These are phyloP conservation scores for Pleurozium schreberi DNA, from an alignment of 225 moss, liverwort and hornwort genomes.

Conservation along the genomic window DNA sequence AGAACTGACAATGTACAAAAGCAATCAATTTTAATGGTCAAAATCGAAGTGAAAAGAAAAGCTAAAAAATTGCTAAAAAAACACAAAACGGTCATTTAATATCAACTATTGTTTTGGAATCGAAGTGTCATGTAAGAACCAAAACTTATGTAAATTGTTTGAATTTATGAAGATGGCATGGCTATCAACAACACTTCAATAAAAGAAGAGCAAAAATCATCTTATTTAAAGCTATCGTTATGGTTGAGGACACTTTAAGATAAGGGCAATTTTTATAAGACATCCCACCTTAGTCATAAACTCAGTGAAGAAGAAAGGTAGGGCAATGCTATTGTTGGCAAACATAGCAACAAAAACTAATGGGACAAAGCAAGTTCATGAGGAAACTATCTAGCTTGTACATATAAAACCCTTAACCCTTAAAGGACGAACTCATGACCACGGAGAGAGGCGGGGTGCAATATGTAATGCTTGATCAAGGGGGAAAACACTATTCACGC, in stretches of 20 bases:
- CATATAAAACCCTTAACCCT: neutral
- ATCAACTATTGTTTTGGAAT: neutral
- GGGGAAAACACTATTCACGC: too few species aligned
- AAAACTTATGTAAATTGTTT: neutral
- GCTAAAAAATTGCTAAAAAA: too few species aligned
- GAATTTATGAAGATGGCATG: neutral
- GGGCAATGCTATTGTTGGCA: neutral
- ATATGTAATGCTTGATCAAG: too few species aligned
- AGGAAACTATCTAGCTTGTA: neutral
- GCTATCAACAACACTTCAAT: neutral
- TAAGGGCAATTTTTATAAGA: neutral
- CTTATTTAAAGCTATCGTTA: neutral
- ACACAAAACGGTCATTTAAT: accelerated
- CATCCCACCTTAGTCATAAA: neutral
- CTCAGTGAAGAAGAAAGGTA: neutral
- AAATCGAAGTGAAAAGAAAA: neutral
- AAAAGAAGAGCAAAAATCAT: neutral
- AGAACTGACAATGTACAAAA: too few species aligned
- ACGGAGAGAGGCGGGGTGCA: too few species aligned
- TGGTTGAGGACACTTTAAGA: neutral
- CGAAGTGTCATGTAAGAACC: neutral
- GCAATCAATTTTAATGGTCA: too few species aligned
- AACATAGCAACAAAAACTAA: neutral
- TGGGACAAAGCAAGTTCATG: neutral
- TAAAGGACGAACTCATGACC: too few species aligned